A percentile compares a stretch with the other conserved stretches of the same genome.
phyloP scores from a whole-genome alignment of 805 yeast genomes.

The Suhomyces xylopsoci region DNA sequence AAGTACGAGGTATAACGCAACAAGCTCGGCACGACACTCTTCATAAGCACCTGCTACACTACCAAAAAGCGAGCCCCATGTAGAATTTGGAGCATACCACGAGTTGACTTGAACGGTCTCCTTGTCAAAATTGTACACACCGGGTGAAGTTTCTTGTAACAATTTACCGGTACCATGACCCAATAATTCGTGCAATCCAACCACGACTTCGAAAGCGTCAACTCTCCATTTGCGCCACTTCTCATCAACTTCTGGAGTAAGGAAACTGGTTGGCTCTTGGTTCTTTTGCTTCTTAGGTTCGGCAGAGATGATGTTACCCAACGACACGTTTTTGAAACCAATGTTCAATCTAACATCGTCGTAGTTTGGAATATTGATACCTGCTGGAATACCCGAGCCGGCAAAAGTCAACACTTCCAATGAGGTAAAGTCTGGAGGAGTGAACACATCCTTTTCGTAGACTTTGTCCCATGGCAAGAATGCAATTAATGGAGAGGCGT shows the following conservation, averaged over 20 bases:
- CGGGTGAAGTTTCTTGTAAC: slow-evolving; percentile 53
- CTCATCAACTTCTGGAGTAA: slow-evolving; percentile 50
- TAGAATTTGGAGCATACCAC: slow-evolving; percentile 75
- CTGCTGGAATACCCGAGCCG: slow-evolving; percentile 89
- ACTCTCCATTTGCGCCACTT: slow-evolving; percentile 68
- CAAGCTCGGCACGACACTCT: slow-evolving; percentile 91
- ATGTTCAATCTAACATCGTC: slow-evolving; percentile 80
- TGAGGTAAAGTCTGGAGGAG: slow-evolving; percentile 91
- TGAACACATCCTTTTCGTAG: slow-evolving; percentile 80
- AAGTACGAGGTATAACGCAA: slow-evolving; percentile 76
- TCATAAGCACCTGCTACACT: slow-evolving; percentile 82
- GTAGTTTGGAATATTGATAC: slow-evolving; percentile 89
- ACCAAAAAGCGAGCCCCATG: slow-evolving; percentile 89
- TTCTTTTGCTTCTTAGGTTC: slow-evolving; percentile 58
- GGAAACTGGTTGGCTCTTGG: slow-evolving; percentile 67
- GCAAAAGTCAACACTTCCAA: slow-evolving; percentile 87
- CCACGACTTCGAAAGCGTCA: slow-evolving; percentile 89
- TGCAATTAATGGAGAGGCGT: slow-evolving; percentile 62
- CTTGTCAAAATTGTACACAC: slow-evolving; percentile 69
- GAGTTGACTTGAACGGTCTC: slow-evolving; percentile 67
- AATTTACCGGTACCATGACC: slow-evolving; percentile 93
- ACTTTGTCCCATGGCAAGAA: slow-evolving; percentile 74
- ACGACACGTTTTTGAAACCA: slow-evolving; percentile 87
- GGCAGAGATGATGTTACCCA: slow-evolving; percentile 81
- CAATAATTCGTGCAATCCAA: slow-evolving; percentile 85